These are phyloP conservation scores for Ascochyta viciae-villosae DNA, from an alignment of 2,329 filamentous ascomycete genomes.

Conservation along the genomic window DNA sequence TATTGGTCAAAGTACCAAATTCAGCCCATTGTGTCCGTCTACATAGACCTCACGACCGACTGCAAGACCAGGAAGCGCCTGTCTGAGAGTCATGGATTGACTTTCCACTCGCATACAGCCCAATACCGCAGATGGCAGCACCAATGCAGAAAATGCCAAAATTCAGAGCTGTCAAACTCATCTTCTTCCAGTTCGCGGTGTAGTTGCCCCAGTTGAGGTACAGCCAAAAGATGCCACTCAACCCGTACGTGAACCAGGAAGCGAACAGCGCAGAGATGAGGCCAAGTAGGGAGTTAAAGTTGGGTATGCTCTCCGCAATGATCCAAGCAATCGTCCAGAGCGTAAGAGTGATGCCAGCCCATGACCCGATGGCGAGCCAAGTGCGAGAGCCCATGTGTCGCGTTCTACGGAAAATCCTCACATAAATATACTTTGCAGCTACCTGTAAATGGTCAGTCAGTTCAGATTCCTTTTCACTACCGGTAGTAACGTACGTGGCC, in stretches of 20 bases:
- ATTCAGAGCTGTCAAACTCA: conserved; percentile 54
- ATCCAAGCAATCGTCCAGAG: conserved; percentile 70
- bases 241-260: conserved; percentile 67
- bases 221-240: conserved; percentile 55
- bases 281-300: conserved; percentile 69
- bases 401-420: conserved; percentile 67
- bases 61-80: conserved; percentile 31
- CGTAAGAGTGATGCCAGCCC: conserved; percentile 63
- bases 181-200: conserved; percentile 52
- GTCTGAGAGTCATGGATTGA: conserved; percentile 30
- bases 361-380: conserved; percentile 51
- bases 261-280: conserved; percentile 66
- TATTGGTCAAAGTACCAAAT: neutral
- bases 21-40: neutral
- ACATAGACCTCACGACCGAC: conserved; percentile 1
- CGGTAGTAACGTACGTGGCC: conserved; percentile 59
- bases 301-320: conserved; percentile 72
- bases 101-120: conserved; percentile 33
- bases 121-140: conserved; percentile 30
- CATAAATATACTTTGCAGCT: conserved; percentile 69
- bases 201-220: conserved; percentile 55
- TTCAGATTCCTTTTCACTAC: neutral
- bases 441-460: neutral
- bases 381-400: conserved; percentile 44
- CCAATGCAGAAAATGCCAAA: conserved; percentile 46